Percentiles rank a stretch among this genome's conserved stretches.
Conservation (phyloP, 306 rosid species). For the Arachis hypogaea region DNA sequence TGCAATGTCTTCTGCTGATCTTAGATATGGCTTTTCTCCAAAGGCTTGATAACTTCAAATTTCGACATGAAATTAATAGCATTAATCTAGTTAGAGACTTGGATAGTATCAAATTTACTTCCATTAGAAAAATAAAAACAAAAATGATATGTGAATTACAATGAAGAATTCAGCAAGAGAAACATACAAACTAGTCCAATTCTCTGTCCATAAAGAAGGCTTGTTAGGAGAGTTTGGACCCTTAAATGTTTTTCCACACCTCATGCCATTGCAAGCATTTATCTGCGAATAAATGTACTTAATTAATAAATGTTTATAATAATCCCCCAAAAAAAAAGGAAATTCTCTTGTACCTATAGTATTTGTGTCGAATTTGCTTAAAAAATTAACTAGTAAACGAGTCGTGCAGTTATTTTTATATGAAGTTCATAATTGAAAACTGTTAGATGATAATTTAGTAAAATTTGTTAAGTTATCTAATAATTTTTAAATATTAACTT, state of each 20-base stretch:
- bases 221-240: conserved; percentile 91
- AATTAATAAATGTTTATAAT: not conserved
- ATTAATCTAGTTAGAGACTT: conserved; percentile 17
- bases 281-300: conserved; percentile 44
- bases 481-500: too few species aligned
- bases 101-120: not conserved
- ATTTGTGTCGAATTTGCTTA: too few species aligned
- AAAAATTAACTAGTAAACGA: too few species aligned
- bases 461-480: too few species aligned
- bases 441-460: too few species aligned
- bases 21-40: conserved; percentile 48
- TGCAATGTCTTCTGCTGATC: conserved; percentile 59
- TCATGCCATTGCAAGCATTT: conserved; percentile 76
- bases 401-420: too few species aligned
- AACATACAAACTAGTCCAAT: conserved; percentile 91
- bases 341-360: too few species aligned
- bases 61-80: conserved; percentile 17
- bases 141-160: conserved; percentile 23
- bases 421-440: too few species aligned
- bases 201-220: conserved; percentile 91
- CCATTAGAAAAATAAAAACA: too few species aligned
- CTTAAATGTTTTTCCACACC: conserved; percentile 70
- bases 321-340: not conserved
- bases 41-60: conserved; percentile 49
- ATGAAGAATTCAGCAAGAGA: not conserved